Evolutionary conservation across 1,284 basidiomycete species (phyloP).

Genomic region (Veloporphyrellus conicus): DNA sequence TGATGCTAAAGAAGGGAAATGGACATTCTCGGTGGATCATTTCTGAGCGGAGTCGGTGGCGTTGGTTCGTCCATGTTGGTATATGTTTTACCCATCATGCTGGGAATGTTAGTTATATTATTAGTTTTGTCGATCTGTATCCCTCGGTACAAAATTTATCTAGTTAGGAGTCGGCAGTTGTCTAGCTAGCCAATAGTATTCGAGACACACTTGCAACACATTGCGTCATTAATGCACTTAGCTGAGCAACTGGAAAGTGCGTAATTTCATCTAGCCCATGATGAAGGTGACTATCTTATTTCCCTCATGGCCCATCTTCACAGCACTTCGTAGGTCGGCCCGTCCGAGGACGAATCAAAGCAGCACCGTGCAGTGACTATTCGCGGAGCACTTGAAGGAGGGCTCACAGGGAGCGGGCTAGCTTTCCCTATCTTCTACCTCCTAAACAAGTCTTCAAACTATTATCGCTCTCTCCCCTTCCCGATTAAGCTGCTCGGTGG

Average conservation of each 20-base stretch:
- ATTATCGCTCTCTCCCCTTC: conserved; percentile 67
- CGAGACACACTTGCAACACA: too few species aligned
- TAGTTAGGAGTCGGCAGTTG: conserved; percentile 4
- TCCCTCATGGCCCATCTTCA: neutral
- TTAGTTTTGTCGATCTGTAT: neutral
- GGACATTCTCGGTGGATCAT: conserved; percentile 93
- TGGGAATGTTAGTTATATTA: conserved; percentile 2
- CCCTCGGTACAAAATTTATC: conserved; percentile 12
- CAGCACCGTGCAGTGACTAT: conserved; percentile 54
- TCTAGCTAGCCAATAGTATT: conserved; percentile 1
- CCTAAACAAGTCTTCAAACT: conserved; percentile 51
- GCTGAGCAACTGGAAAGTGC: too few species aligned
- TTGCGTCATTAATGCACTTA: conserved; percentile 4
- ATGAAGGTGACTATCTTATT: conserved; percentile 22
- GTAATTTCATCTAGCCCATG: neutral
- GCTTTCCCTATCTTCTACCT: conserved; percentile 58
- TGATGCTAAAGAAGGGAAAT: conserved; percentile 76
- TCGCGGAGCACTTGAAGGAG: conserved; percentile 63
- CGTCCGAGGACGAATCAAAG: conserved; percentile 42
- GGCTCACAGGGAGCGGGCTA: conserved; percentile 47
- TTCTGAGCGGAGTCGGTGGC: conserved; percentile 49
- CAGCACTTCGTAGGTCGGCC: conserved; percentile 35
- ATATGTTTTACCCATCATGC: neutral
- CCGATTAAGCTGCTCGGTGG: conserved; percentile 75
- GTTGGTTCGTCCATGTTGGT: neutral